phyloP scores from a whole-genome alignment of 2,329 filamentous ascomycete species.

The Alternaria angustiovoidea region DNA sequence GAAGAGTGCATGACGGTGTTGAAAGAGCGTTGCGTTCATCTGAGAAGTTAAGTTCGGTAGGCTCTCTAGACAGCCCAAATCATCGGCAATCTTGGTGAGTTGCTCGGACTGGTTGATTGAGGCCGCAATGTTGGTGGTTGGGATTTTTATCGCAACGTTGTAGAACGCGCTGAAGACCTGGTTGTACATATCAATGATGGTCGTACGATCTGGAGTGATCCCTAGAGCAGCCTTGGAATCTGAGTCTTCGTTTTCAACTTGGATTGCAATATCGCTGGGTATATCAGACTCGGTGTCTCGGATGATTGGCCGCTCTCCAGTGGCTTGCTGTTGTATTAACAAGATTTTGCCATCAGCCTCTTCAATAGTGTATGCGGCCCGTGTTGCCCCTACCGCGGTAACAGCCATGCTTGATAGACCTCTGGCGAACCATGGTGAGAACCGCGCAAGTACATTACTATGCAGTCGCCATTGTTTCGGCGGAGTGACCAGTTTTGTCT shows the following conservation, averaged over 20 bases:
- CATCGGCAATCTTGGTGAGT: constrained; percentile 35
- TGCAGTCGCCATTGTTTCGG: constrained; percentile 24
- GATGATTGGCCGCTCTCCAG: neutral
- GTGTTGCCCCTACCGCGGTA: neutral
- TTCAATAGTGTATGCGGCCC: constrained; percentile 11
- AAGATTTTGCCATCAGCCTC: neutral
- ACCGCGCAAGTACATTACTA: constrained; percentile 14
- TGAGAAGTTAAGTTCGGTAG: constrained; percentile 30
- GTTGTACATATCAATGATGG: constrained; percentile 13
- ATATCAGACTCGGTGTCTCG: neutral
- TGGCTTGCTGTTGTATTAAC: constrained; percentile 1
- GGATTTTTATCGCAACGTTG: constrained; percentile 26
- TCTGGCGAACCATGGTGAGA: constrained; percentile 25
- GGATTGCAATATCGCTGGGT: neutral
- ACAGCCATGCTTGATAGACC: neutral
- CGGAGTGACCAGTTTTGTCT: neutral
- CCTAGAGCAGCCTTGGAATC: neutral
- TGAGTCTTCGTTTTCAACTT: neutral
- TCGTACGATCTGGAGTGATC: neutral
- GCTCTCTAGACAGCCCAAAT: constrained; percentile 25
- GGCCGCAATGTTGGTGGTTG: constrained; percentile 23
- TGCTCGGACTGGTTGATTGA: constrained; percentile 36
- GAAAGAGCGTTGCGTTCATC: constrained; percentile 30
- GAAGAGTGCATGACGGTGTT: constrained; percentile 37
- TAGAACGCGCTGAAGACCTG: constrained; percentile 41